Evolutionary conservation across 2,329 filamentous ascomycete species (phyloP), one percentile per base, ranked within the genome.

Genomic region (Sclerotinia sclerotiorum): DNA sequence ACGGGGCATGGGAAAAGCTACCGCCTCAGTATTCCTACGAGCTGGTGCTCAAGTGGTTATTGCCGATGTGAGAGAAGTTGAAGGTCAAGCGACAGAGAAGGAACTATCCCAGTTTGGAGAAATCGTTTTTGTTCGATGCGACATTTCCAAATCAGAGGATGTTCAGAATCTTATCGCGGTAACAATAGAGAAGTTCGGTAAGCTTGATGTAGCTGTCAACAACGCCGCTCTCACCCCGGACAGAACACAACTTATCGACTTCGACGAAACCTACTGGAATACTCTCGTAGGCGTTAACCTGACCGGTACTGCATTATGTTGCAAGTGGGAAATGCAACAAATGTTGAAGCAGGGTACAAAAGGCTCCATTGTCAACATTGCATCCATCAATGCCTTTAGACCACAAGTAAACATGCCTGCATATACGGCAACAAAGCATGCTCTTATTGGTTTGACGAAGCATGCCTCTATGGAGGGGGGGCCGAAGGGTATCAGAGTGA

Each of bases 141-240:
- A 67, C 44, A 67, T 67, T 17, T 60, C 64, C 17, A 60, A 67
- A n/a, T 60, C 64, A 21, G 54, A 27, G 21, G 64, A 67, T 29
- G 64, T 60, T 15, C 54, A 60, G 8, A 67, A 67, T 29, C 64
- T 67, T 32, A 58, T 67, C 48, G 54, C 42, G n/a, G 6, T n/a
- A 61, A 79, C 81, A 24, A 74, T 86, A 19, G 71, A 77, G 29
- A 79, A 79, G 49, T 83, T 84, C 65, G 84, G 84, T 7, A 81
- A 80, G 64, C 80, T 87, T 17, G 82, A 85, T 71, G 84, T 84
- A 5, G 83, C 84, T 29, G 84, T 83, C 11, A 86, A 88, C 64
- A 79, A 86, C 13, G 85, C 85, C 0, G 19, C 75, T 71, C 0
- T 80, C 55, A 67, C 54, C 13, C 64, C 64, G 5, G 64, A 67